Percentiles rank a stretch among this genome's conserved stretches.
These are phyloP conservation scores for Cercospora canescens DNA, from an alignment of 2,329 filamentous ascomycete genomes.

Conservation along the genomic window DNA sequence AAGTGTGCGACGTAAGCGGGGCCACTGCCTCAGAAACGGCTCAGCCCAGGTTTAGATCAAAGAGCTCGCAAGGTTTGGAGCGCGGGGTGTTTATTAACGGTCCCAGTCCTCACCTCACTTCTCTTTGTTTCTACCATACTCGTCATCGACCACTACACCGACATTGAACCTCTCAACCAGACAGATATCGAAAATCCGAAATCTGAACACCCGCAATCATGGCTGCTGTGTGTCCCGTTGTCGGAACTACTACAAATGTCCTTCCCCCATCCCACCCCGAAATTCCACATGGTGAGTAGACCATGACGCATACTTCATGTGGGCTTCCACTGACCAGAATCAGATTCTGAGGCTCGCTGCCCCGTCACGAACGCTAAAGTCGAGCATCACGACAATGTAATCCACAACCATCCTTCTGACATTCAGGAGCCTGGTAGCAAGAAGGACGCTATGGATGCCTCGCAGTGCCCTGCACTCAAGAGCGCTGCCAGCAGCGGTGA, in stretches of 20 bases:
- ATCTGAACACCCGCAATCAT: conserved; percentile 6
- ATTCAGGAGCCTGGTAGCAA: conserved; percentile 27
- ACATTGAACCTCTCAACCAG: background rate
- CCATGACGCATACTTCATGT: background rate
- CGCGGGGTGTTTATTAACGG: conserved; percentile 4
- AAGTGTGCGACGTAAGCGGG: conserved; percentile 3
- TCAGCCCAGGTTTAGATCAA: conserved; percentile 5
- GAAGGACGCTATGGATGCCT: conserved; percentile 35
- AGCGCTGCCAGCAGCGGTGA: conserved; percentile 39
- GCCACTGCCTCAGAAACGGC: background rate
- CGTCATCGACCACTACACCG: background rate
- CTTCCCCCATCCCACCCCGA: conserved; percentile 47
- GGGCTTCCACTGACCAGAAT: background rate
- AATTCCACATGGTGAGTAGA: conserved; percentile 18
- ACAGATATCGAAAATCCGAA: background rate
- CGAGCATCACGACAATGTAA: conserved; percentile 45
- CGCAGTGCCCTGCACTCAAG: conserved; percentile 45
- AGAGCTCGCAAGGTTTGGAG: conserved; percentile 3
- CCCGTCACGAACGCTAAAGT: conserved; percentile 48
- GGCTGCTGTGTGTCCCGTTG: conserved; percentile 23
- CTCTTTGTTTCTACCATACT: background rate
- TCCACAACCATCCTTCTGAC: conserved; percentile 43
- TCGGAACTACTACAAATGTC: conserved; percentile 43
- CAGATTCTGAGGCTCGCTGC: conserved; percentile 45
- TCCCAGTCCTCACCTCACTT: background rate